Base-by-base conservation (phyloP, 2,329 filamentous ascomycete species). In the Trichoderma gracile region DNA sequence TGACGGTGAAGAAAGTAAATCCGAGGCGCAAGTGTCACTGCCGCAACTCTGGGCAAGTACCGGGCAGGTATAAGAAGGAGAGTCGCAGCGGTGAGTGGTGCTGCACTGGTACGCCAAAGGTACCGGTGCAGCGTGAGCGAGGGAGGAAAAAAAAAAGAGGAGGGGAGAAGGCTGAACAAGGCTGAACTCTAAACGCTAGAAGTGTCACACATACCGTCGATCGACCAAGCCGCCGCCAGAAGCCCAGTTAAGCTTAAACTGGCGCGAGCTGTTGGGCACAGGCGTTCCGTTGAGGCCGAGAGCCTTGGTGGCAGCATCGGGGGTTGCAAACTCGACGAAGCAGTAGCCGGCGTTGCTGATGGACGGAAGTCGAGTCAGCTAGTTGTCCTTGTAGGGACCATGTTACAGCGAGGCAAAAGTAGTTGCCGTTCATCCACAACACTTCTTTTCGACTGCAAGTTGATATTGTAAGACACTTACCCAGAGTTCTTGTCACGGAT, bases 171-270 rank as follows among this genome's bases (percentile, higher is more conserved):
- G 25, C 40, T 21, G 33, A 53, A 42, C 25, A 33, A 25, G 10
- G 58, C 47, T 33, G 27, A 23, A 43, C 3, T 54, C 23, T 49
- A 33, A 30, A 46, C 14, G 33, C 33, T 8, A 38, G 9, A 21
- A 23, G 27, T 10, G 45, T 10, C 56, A 8, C 30, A 77, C 86
- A 75, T 81, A 92, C 91, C 92, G 91, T 77, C 95, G 90, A 78
- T 99, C 95, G 70, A 96, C 92, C 47, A 99, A 86, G 65, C 95
- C 95, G 74, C 95, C 95, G 70, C 95, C 95, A 69, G 93, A 97
- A 70, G 95, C 95, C 95, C 95, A 99, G 86, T 99, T 99, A 67
- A 99, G 88, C 85, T 98, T 98, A 86, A 99, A 99, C 55, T 92
- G 89, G 49, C 95, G 92, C 72, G 90, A 90, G 67, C 93, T 96